Conservation (phyloP, 176 grass and related monocot species). For the Thinopyrum elongatum region DNA sequence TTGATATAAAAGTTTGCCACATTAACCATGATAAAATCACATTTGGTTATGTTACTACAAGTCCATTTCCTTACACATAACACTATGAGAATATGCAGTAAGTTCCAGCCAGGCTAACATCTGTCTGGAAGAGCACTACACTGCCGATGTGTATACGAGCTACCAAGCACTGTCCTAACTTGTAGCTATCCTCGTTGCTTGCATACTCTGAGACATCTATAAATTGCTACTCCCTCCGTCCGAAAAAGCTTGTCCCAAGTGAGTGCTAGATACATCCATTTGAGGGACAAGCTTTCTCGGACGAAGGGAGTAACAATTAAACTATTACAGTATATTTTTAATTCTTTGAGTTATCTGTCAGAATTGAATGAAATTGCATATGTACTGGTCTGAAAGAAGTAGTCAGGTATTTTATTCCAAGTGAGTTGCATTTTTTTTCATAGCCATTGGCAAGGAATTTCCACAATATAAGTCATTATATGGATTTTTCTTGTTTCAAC, state of each 20-base stretch:
- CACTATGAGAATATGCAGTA: neutral
- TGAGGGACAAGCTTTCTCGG: no score
- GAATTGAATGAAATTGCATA: slow-evolving; percentile 5
- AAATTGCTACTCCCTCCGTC: no score
- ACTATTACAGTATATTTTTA: neutral
- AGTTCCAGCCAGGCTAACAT: neutral
- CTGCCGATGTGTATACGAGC: neutral
- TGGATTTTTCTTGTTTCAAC: neutral
- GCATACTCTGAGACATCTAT: neutral
- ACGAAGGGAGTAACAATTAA: no score
- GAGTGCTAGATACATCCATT: no score
- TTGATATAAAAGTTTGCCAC: neutral
- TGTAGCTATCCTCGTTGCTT: neutral
- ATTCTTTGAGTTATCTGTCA: neutral
- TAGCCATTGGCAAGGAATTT: slow-evolving; percentile 10
- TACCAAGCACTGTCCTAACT: slow-evolving; percentile 14
- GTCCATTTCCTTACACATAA: neutral
- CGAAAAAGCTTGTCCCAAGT: no score
- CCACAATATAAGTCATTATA: neutral
- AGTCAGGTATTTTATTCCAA: neutral
- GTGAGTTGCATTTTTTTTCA: neutral
- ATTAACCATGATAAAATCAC: neutral
- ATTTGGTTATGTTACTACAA: neutral
- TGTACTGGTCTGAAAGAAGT: neutral
- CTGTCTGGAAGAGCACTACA: neutral